A percentile compares a stretch with the other conserved stretches of the same genome.
These are phyloP conservation scores for Debaryomyces castellii DNA, from an alignment of 805 yeast genomes.

Conservation along the genomic window DNA sequence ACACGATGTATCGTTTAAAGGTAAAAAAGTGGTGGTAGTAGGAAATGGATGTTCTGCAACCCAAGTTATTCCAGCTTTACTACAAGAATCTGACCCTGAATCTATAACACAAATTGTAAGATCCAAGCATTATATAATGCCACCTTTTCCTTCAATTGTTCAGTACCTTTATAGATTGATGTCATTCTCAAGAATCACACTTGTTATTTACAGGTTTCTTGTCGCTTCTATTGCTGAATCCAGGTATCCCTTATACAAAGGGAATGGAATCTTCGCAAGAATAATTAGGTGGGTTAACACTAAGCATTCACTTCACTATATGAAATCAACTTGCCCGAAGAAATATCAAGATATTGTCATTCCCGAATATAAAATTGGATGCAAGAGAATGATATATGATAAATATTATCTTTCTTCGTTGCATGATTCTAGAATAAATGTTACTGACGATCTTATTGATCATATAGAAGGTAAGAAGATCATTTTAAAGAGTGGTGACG, in stretches of 20 bases:
- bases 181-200: conserved; percentile 26
- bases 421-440: conserved; percentile 27
- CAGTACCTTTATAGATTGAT: conserved; percentile 18
- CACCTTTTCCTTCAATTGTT: conserved; percentile 31
- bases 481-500: conserved; percentile 25
- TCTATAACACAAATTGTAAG: conserved; percentile 33
- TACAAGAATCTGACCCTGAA: conserved; percentile 24
- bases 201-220: conserved; percentile 27
- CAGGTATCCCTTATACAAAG: conserved; percentile 36
- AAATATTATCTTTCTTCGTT: conserved; percentile 33
- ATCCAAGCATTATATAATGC: conserved; percentile 38
- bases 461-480: conserved; percentile 28
- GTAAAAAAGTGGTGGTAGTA: conserved; percentile 36
- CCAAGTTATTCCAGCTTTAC: conserved; percentile 38
- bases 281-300: conserved; percentile 25
- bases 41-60: conserved; percentile 46
- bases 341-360: conserved; percentile 31
- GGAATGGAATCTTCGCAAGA: conserved; percentile 25
- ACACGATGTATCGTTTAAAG: conserved; percentile 30
- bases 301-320: conserved; percentile 19
- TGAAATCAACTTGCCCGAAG: conserved; percentile 28
- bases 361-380: conserved; percentile 41
- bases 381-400: conserved; percentile 42
- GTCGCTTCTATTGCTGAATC: conserved; percentile 29
- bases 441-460: conserved; percentile 21